Percentiles rank a stretch among this genome's conserved stretches.
Evolutionary conservation across 2,329 filamentous ascomycete species (phyloP).

Genomic region (Fusarium pilosicola): DNA sequence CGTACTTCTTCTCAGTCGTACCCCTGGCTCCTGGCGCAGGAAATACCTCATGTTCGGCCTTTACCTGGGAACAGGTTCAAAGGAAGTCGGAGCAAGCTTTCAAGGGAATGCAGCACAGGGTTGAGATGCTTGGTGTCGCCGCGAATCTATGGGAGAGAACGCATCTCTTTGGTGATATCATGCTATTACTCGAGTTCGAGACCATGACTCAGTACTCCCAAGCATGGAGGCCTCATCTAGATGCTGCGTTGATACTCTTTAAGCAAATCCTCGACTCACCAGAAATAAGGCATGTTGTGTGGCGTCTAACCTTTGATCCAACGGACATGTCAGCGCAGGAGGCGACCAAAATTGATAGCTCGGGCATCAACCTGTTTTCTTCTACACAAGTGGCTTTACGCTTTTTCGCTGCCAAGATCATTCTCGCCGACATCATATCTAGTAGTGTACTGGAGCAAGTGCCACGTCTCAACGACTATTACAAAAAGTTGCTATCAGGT

Average conservation of each 20-base stretch:
- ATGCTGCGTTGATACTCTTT: background rate
- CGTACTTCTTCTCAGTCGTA: slow-evolving; percentile 17
- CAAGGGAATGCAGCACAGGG: background rate
- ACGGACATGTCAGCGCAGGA: background rate
- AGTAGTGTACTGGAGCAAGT: background rate
- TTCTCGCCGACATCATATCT: slow-evolving; percentile 40
- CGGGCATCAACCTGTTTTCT: background rate
- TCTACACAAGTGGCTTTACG: slow-evolving; percentile 49
- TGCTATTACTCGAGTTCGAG: slow-evolving; percentile 8
- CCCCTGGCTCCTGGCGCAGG: background rate
- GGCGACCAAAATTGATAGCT: background rate
- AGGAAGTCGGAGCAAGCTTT: background rate
- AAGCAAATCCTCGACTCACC: background rate
- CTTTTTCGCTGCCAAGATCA: slow-evolving; percentile 49
- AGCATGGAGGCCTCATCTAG: background rate
- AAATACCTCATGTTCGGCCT: background rate
- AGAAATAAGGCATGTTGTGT: background rate
- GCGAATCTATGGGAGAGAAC: slow-evolving; percentile 3
- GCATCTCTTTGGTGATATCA: background rate
- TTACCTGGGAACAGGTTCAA: slow-evolving; percentile 5
- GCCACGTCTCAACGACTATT: background rate
- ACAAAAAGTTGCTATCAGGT: background rate
- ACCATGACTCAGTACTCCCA: background rate
- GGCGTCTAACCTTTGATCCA: background rate
- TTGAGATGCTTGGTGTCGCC: background rate